These are phyloP conservation scores for Phytophthora fragariae DNA, from an alignment of 352 stramenopile genomes.

Conservation along the genomic window DNA sequence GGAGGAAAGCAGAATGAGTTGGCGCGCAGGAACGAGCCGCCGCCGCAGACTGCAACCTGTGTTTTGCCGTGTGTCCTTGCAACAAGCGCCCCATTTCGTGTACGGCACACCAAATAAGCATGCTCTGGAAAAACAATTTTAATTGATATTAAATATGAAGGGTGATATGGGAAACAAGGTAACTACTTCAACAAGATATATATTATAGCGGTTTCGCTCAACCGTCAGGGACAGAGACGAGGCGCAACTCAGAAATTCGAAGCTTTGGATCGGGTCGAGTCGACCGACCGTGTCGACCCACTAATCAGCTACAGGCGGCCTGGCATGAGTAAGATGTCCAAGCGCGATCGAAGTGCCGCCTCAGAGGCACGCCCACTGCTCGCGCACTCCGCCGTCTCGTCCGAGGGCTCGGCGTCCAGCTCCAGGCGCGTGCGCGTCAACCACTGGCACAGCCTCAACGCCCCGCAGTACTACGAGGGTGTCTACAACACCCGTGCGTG, in stretches of 20 bases:
- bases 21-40: constrained; percentile 3
- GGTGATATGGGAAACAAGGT: too few species aligned
- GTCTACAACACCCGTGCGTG: constrained; percentile 43
- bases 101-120: background rate
- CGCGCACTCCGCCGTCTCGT: constrained; percentile 33
- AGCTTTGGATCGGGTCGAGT: constrained; percentile 1
- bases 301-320: constrained; percentile 17
- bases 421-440: constrained; percentile 37
- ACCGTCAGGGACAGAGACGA: constrained; percentile 1
- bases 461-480: constrained; percentile 42
- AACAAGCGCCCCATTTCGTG: constrained; percentile 2
- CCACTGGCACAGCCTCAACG: constrained; percentile 41
- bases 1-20: constrained; percentile 13
- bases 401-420: constrained; percentile 32
- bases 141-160: too few species aligned
- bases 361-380: constrained; percentile 38
- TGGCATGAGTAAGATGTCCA: background rate
- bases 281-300: background rate
- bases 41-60: constrained; percentile 22
- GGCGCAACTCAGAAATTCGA: constrained; percentile 32
- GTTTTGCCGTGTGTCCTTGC: constrained; percentile 34
- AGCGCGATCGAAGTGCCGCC: background rate
- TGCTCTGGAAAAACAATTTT: too few species aligned
- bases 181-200: background rate
- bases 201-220: background rate